Conservation (phyloP, 2,329 filamentous ascomycete species). For the Xylaria digitata region DNA sequence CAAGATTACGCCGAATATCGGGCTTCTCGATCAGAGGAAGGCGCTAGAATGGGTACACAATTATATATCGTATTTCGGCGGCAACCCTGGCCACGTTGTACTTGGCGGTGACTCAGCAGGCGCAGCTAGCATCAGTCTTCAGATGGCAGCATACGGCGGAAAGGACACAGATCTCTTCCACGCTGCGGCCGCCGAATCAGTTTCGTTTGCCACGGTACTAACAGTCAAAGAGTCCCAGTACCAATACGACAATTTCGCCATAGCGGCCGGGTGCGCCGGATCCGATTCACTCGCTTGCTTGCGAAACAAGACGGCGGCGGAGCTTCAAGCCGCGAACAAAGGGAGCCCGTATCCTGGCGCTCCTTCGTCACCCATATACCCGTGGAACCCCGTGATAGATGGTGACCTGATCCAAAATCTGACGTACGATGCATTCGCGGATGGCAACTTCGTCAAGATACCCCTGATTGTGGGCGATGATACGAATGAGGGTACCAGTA, state of each 20-base stretch:
- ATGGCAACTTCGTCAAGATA: constrained; percentile 64
- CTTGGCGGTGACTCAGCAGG: constrained; percentile 77
- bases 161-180: constrained; percentile 62
- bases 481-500: constrained; percentile 71
- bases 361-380: constrained; percentile 57
- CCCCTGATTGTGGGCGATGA: constrained; percentile 67
- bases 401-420: constrained; percentile 62
- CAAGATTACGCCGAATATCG: constrained; percentile 71
- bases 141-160: constrained; percentile 68
- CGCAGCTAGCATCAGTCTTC: constrained; percentile 71
- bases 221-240: constrained; percentile 61
- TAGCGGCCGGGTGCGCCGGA: constrained; percentile 56
- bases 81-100: constrained; percentile 74
- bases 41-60: constrained; percentile 76
- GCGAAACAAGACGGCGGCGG: constrained; percentile 54
- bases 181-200: constrained; percentile 62
- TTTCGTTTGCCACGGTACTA: constrained; percentile 62
- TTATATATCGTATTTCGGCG: constrained; percentile 75
- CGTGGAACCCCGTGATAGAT: constrained; percentile 67
- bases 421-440: constrained; percentile 60
- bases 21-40: constrained; percentile 76
- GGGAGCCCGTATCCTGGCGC: constrained; percentile 55
- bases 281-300: constrained; percentile 59
- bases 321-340: constrained; percentile 58
- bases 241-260: constrained; percentile 62